Conservation (phyloP, 805 yeast genomes). For the Debaryomyces castellii region DNA sequence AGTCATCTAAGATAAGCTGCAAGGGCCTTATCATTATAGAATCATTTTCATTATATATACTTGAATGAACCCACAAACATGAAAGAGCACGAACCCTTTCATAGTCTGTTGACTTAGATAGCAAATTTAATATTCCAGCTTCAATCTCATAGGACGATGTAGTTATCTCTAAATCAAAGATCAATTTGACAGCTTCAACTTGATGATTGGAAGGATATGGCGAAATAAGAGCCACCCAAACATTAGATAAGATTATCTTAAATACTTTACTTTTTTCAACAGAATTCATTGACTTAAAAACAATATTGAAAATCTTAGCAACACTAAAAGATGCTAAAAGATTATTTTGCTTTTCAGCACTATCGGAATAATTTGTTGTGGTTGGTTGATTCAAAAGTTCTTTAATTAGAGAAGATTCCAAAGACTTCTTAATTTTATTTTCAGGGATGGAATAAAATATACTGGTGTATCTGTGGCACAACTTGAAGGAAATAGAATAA, state of each 20-base stretch:
- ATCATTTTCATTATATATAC: conserved; percentile 48
- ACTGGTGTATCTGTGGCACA: conserved; percentile 20
- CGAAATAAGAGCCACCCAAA: conserved; percentile 57
- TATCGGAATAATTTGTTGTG: conserved; percentile 6
- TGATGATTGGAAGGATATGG: conserved; percentile 55
- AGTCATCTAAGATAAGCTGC: conserved; percentile 65
- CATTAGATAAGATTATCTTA: conserved; percentile 38
- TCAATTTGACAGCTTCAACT: conserved; percentile 64
- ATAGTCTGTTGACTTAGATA: conserved; percentile 35
- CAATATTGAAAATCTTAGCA: conserved; percentile 36
- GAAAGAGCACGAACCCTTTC: conserved; percentile 56
- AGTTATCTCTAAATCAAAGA: conserved; percentile 60
- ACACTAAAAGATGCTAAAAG: conserved; percentile 43
- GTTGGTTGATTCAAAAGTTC: conserved; percentile 14
- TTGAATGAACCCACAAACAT: conserved; percentile 73
- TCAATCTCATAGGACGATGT: conserved; percentile 60
- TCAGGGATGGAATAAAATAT: conserved; percentile 21
- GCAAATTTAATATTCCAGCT: conserved; percentile 63
- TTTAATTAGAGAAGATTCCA: conserved; percentile 8
- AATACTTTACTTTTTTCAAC: conserved; percentile 38
- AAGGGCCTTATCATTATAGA: conserved; percentile 60
- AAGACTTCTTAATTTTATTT: conserved; percentile 5
- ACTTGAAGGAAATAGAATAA: conserved; percentile 11
- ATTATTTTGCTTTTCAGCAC: conserved; percentile 8
- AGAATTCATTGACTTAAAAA: conserved; percentile 27